These are phyloP conservation scores for Mallotus japonicus DNA, from an alignment of 441 rosid genomes.

Conservation along the genomic window DNA sequence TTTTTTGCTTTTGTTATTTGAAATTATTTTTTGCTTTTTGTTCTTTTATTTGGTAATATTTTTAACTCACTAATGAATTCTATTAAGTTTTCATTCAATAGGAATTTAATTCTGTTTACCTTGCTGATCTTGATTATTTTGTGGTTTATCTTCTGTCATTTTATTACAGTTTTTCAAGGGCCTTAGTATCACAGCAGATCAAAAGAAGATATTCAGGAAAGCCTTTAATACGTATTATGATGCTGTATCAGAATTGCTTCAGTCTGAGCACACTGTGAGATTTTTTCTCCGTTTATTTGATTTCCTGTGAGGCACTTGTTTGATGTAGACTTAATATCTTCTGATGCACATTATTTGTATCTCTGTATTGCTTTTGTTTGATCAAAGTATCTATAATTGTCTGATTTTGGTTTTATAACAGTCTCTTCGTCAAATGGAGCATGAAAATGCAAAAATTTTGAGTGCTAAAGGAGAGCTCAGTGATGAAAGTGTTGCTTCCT, in stretches of 20 bases:
- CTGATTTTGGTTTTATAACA: constrained; percentile 26
- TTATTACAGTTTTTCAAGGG: constrained; percentile 76
- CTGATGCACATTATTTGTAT: background rate
- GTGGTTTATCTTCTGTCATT: constrained; percentile 32
- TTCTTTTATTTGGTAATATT: constrained; percentile 6
- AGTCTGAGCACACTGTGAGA: constrained; percentile 54
- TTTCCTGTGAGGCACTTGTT: background rate
- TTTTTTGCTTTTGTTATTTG: background rate
- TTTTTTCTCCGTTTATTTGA: constrained; percentile 1
- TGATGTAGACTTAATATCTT: constrained; percentile 1
- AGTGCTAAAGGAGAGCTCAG: constrained; percentile 98
- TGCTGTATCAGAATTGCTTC: constrained; percentile 63
- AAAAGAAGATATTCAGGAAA: constrained; percentile 79
- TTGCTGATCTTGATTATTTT: background rate
- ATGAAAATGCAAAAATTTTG: constrained; percentile 89
- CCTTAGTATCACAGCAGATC: constrained; percentile 75
- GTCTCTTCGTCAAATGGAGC: constrained; percentile 97
- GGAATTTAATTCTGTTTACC: constrained; percentile 1
- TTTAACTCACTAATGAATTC: background rate
- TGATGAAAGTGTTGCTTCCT: constrained; percentile 83
- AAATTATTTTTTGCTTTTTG: background rate
- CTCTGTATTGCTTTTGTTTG: background rate
- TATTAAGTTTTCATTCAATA: background rate
- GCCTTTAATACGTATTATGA: constrained; percentile 78
- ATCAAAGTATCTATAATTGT: constrained; percentile 13